Evolutionary conservation across 1,139 yeast species (phyloP), one percentile per base, ranked within the genome.

Genomic region (Debaryomycetaceae sp.): DNA sequence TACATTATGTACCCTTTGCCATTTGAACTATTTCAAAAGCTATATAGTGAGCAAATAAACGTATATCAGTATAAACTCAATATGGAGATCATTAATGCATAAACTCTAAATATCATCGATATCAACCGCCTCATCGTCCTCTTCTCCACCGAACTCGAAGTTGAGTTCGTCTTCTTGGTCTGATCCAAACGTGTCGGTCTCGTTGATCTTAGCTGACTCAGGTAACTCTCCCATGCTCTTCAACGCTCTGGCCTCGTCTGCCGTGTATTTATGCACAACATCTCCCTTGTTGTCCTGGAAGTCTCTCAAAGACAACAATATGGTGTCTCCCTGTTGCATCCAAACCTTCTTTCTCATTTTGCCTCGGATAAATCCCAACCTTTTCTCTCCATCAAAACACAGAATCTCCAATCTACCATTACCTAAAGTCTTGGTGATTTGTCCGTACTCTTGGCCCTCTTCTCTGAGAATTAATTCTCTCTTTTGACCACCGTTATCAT

Each of bases 261-360:
- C 85, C 64, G 87, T 89, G 71, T 85, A 94, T 70, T 92, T 92
- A 69, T 92, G 95, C 41, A 94, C 92, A 52, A 94, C 98, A 65
- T 94, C 99, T 73, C 97, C 94, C 66, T 87, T 95, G 51, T 88
- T 96, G 61, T 92, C 98, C 70, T 94, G 97, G 81, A 92, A 94
- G 60, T 94, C 99, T 78, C 99, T 88, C 59, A 94, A 79, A 5
- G 97, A 89, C 36, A 92, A 92, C 59, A 94, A 75, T 52, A 94
- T 89, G 55, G 94, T 94, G 63, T 94, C 99, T 70, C 98, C 98
- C 69, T 89, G 98, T 35, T 88, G 87, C 88, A 94, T 91, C 99
- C 99, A 94, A 47, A 91, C 98, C 81, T 92, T 92, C 83, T 94
- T 94, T 79, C 99, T 87, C 73, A 94, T 80, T 67, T 94, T 94